These are phyloP conservation scores for Hymenoscyphus linearis DNA, from an alignment of 2,329 filamentous ascomycete species.

Conservation along the genomic window DNA sequence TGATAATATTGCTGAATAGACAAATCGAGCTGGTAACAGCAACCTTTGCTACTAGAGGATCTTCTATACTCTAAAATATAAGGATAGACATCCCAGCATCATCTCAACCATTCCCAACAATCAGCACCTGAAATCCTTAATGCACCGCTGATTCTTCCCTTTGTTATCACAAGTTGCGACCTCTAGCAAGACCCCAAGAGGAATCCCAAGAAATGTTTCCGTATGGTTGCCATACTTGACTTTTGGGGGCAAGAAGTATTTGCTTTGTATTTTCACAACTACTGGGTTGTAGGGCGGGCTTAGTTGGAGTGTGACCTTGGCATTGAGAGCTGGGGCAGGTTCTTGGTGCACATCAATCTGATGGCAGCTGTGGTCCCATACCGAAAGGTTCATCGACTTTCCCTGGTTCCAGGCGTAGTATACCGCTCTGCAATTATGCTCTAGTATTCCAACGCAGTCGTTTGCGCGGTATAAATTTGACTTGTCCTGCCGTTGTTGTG, in stretches of 20 bases:
- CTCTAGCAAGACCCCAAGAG: neutral
- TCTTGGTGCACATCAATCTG: neutral
- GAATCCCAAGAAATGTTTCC: neutral
- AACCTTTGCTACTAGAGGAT: too few species aligned
- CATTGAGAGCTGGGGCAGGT: neutral
- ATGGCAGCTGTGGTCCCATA: neutral
- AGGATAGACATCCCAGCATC: neutral
- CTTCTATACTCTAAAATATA: neutral
- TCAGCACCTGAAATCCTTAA: neutral
- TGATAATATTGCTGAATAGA: too few species aligned
- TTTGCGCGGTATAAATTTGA: too few species aligned
- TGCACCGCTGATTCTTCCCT: neutral
- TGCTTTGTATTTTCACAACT: neutral
- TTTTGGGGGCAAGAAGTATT: neutral
- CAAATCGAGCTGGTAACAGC: too few species aligned
- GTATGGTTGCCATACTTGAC: neutral
- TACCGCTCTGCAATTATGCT: neutral
- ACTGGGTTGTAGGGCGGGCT: neutral
- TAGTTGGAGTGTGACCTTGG: neutral
- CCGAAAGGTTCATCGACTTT: neutral
- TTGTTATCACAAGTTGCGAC: neutral
- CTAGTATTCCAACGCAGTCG: neutral
- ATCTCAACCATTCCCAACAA: neutral
- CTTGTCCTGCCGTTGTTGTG: neutral
- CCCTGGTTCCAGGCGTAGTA: neutral